Evolutionary conservation across 2,329 filamentous ascomycete genomes (phyloP), one percentile per base, ranked within the genome.

Genomic region (Ophiostoma angusticollis): DNA sequence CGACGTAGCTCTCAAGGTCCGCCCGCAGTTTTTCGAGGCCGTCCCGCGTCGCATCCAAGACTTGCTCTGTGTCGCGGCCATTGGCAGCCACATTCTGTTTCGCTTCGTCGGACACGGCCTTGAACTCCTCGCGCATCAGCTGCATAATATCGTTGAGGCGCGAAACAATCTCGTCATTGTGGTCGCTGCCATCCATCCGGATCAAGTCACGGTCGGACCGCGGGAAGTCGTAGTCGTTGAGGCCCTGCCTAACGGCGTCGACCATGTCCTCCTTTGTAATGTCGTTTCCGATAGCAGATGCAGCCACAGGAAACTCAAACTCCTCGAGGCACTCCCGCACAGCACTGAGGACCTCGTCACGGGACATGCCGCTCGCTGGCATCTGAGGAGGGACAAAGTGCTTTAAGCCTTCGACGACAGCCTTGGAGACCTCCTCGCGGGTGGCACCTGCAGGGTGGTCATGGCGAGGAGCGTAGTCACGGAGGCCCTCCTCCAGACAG

Each of bases 271-370:
- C 70, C 28, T 67, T 64, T 0, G 70, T 74, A 23, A 78, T 54
- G n/a, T 72, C 68, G 21, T 59, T 61, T 7, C 65, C 65, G 17
- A 67, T 56, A 21, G 70, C 68, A 11, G 72, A 69, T 1, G 71
- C 66, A 4, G 74, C 70, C 17, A 77, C 64, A 1, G 79, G 78
- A 47, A 83, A 83, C 52, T 87, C 84, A 47, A 91, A 82, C 47
- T 85, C 83, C 48, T 93, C 84, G 4, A 96, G 65, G 45, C 84
- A 93, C 56, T 93, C 84, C 19, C 83, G 76, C 17, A 96, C 83
- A 3, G 83, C 83, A 35, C 80, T 74, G 5, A 93, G 70, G 17
- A 95, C 78, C 50, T 94, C 87, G 37, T 93, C 84, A 32, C 80
- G 73, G 0, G 86, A 84, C 35, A 89, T 67, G 31, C 42, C 33